Percentiles rank a stretch among this genome's conserved stretches.
These are phyloP conservation scores for Chlamydomonas reinhardtii DNA, from an alignment of 163 green algal species.

Conservation along the genomic window DNA sequence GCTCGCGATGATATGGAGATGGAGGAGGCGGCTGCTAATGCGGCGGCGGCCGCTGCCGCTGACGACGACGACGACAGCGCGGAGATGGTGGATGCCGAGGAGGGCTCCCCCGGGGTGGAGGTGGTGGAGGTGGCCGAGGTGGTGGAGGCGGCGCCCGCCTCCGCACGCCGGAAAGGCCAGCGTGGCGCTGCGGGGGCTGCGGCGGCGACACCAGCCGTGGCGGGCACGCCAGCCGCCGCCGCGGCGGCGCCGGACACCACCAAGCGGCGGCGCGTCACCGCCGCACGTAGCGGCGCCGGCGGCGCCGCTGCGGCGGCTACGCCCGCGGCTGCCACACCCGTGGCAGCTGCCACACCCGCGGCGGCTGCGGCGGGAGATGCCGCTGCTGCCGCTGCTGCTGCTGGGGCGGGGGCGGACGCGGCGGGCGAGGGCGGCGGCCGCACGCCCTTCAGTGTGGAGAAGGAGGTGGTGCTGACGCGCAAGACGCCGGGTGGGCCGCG, in stretches of 20 bases:
- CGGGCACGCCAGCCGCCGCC: no score
- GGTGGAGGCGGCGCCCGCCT: no score
- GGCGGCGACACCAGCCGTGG: no score
- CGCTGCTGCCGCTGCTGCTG: neutral
- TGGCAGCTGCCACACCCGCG: no score
- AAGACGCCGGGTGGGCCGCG: neutral
- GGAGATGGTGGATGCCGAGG: neutral
- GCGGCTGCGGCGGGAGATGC: neutral
- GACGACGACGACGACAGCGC: neutral
- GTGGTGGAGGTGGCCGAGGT: neutral
- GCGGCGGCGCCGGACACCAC: no score
- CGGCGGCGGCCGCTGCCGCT: neutral
- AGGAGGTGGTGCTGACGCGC: constrained; percentile 1
- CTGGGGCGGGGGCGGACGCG: neutral
- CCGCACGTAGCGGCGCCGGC: no score
- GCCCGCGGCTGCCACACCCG: neutral
- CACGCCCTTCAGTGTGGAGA: neutral
- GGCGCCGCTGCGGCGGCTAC: no score
- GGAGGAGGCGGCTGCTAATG: neutral
- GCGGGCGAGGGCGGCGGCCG: neutral
- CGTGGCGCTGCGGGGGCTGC: no score
- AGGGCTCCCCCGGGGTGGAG: neutral
- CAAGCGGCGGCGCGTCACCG: neutral
- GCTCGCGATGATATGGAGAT: neutral
- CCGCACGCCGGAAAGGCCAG: no score